A percentile compares a stretch with the other conserved stretches of the same genome.
These are phyloP conservation scores for Elsinoe australis DNA, from an alignment of 2,329 filamentous ascomycete genomes.

Conservation along the genomic window DNA sequence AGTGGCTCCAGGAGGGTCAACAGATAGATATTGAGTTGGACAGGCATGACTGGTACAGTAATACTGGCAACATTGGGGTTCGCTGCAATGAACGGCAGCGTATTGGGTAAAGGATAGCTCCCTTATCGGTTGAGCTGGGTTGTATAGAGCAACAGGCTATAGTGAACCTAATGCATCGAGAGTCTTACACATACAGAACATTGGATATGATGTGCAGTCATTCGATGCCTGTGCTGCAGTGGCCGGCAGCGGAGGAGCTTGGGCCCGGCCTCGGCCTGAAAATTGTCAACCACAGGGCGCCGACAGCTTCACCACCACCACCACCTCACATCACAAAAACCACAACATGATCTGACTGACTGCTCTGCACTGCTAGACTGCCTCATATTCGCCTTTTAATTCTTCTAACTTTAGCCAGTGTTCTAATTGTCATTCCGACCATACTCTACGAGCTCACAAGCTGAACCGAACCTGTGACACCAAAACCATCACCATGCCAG, in stretches of 20 bases:
- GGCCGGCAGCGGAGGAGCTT: background rate
- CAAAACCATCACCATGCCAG: constrained; percentile 52
- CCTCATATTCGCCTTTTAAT: no score
- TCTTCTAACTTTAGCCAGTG: background rate
- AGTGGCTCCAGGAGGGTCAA: background rate
- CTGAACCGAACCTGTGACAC: no score
- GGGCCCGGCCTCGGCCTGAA: background rate
- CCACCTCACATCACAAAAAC: background rate
- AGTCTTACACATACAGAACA: no score
- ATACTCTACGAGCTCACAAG: no score
- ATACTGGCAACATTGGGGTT: background rate
- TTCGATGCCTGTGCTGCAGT: no score
- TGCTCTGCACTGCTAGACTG: no score
- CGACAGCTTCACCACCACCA: background rate
- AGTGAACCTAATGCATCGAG: constrained; percentile 1
- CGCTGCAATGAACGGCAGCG: background rate
- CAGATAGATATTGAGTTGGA: background rate
- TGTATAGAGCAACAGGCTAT: constrained; percentile 2
- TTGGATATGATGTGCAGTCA: no score
- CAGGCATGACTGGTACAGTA: background rate
- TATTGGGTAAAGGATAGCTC: constrained; percentile 1
- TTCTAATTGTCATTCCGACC: background rate
- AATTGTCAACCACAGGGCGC: background rate
- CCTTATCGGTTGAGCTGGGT: constrained; percentile 9
- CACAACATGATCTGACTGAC: no score